Conservation (phyloP, 75 land plant genomes). For the Pinus tabuliformis region DNA sequence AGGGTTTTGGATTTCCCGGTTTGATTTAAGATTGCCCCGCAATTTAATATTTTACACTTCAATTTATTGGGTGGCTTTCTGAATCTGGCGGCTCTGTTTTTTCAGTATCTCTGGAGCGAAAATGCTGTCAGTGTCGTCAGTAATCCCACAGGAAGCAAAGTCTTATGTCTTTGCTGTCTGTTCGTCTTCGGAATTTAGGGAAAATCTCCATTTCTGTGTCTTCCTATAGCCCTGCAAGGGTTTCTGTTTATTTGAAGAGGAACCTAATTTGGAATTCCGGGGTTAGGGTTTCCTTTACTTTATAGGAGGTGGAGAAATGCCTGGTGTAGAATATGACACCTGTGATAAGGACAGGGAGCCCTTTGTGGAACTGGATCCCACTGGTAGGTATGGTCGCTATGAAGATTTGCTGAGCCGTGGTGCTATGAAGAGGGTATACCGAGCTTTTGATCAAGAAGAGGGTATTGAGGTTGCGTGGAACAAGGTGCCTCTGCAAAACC, state of each 20-base stretch:
- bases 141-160: background rate
- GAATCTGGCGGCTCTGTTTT: no score
- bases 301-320: background rate
- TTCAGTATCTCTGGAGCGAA: background rate
- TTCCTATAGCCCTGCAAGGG: background rate
- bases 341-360: constrained; percentile 32
- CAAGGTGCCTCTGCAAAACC: constrained; percentile 39
- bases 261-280: background rate
- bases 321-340: background rate
- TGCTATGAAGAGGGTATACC: constrained; percentile 69
- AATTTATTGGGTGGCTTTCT: no score
- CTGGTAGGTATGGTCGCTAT: constrained; percentile 74
- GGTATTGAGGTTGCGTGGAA: constrained; percentile 90
- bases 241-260: background rate
- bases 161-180: constrained; percentile 7
- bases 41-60: no score
- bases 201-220: no score
- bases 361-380: constrained; percentile 70
- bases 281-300: background rate
- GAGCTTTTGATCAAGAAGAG: constrained; percentile 71
- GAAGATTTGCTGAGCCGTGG: constrained; percentile 60
- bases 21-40: no score
- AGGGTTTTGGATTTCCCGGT: no score
- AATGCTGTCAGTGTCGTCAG: background rate
- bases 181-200: background rate